Conservation (phyloP, 1,284 basidiomycete species). For the Heterobasidion irregulare region DNA sequence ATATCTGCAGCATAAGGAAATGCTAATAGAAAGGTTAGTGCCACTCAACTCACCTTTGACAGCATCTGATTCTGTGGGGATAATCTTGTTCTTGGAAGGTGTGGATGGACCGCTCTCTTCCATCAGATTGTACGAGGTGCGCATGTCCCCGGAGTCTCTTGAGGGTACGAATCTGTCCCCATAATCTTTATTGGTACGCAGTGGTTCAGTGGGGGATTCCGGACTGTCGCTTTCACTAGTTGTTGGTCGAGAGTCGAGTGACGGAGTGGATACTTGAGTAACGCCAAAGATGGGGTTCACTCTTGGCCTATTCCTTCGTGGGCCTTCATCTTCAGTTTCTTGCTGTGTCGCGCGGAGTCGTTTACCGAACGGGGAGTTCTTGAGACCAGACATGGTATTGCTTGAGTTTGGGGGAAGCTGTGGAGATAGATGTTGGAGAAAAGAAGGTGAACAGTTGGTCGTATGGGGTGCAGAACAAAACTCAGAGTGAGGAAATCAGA, state of each 20-base stretch:
- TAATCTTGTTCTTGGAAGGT: constrained; percentile 60
- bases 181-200: constrained; percentile 41
- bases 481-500: constrained; percentile 12
- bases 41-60: constrained; percentile 44
- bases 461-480: constrained; percentile 3
- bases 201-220: constrained; percentile 41
- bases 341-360: constrained; percentile 60
- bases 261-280: constrained; percentile 36
- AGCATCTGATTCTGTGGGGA: constrained; percentile 73
- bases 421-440: constrained; percentile 9
- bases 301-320: constrained; percentile 41
- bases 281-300: constrained; percentile 47
- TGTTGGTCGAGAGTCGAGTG: constrained; percentile 42
- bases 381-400: constrained; percentile 54
- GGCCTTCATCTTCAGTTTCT: constrained; percentile 45
- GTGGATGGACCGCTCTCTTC: constrained; percentile 61
- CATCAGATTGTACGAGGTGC: constrained; percentile 70
- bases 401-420: constrained; percentile 7
- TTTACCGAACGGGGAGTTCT: constrained; percentile 76
- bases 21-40: background rate
- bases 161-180: constrained; percentile 74
- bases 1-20: background rate
- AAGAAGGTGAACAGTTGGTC: constrained; percentile 2
- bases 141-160: constrained; percentile 63
- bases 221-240: constrained; percentile 48